Conservation (phyloP, 2,329 filamentous ascomycete genomes). For the Plectosphaerella sp. region DNA sequence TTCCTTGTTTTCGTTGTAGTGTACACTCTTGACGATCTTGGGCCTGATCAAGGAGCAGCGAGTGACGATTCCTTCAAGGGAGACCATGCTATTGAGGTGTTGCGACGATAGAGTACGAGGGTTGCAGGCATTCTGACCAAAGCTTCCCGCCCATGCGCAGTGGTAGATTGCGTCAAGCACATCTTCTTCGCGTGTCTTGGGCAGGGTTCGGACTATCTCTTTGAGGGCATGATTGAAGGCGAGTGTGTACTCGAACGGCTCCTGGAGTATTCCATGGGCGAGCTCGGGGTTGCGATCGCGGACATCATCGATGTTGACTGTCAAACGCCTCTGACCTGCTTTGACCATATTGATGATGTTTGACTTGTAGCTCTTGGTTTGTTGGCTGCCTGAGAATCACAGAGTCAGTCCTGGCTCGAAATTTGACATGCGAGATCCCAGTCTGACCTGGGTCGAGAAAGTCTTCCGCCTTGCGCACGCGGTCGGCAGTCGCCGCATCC, state of each 20-base stretch:
- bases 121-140: slow-evolving; percentile 92
- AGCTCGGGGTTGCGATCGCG: slow-evolving; percentile 81
- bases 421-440: background rate
- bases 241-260: slow-evolving; percentile 82
- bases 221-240: slow-evolving; percentile 91
- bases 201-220: slow-evolving; percentile 77
- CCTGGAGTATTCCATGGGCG: slow-evolving; percentile 70
- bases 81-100: slow-evolving; percentile 95
- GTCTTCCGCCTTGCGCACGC: slow-evolving; percentile 81
- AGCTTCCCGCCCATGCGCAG: slow-evolving; percentile 94
- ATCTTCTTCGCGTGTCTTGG: slow-evolving; percentile 70
- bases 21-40: slow-evolving; percentile 97
- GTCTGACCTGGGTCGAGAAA: slow-evolving; percentile 87
- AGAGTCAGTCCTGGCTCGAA: background rate
- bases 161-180: slow-evolving; percentile 84
- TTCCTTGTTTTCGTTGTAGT: slow-evolving; percentile 84
- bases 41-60: slow-evolving; percentile 92
- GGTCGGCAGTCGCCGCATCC: slow-evolving; percentile 80
- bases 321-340: slow-evolving; percentile 59
- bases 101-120: slow-evolving; percentile 85
- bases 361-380: slow-evolving; percentile 72
- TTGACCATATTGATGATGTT: slow-evolving; percentile 79
- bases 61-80: slow-evolving; percentile 94
- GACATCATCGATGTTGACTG: slow-evolving; percentile 84
- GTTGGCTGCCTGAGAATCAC: slow-evolving; percentile 32